Conservation (phyloP, 306 rosid species). For the Prinsepia uniflora region DNA sequence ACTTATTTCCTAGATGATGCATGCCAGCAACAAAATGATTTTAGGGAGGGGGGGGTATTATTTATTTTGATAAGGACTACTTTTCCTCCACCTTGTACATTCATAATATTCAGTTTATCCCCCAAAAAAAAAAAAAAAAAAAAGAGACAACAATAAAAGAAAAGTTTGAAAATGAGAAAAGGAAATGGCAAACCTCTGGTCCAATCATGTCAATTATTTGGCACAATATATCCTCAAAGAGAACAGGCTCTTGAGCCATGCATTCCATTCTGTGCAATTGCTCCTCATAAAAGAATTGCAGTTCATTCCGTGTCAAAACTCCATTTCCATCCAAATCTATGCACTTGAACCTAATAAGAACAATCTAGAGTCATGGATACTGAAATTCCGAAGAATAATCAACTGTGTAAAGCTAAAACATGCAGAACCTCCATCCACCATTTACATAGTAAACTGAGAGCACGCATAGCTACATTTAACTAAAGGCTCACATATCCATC, state of each 20-base stretch:
- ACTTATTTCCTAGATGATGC: not conserved
- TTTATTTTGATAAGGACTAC: not conserved
- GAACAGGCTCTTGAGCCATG: constrained; percentile 99
- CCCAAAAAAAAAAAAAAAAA: not conserved
- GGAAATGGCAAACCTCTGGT: constrained; percentile 69
- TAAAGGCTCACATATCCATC: not conserved
- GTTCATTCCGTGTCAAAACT: constrained; percentile 80
- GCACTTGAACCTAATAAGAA: constrained; percentile 84
- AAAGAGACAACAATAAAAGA: not conserved
- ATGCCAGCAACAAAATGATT: constrained; percentile 1
- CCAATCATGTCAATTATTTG: constrained; percentile 95
- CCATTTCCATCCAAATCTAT: constrained; percentile 97
- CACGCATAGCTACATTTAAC: not conserved
- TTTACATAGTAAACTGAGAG: not conserved
- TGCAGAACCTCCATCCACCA: not conserved
- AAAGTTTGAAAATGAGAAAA: constrained; percentile 20
- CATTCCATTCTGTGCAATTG: constrained; percentile 99
- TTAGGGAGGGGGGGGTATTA: not conserved
- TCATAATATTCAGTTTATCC: not conserved
- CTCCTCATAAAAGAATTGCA: constrained; percentile 98
- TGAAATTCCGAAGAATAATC: constrained; percentile 13
- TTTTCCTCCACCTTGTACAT: not conserved
- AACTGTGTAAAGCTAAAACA: not conserved
- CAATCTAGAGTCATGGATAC: constrained; percentile 20
- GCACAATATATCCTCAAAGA: constrained; percentile 96